A percentile compares a stretch with the other conserved stretches of the same genome.
Conservation (phyloP, 78 protist species). For the Dictyostelium firmibasis region DNA sequence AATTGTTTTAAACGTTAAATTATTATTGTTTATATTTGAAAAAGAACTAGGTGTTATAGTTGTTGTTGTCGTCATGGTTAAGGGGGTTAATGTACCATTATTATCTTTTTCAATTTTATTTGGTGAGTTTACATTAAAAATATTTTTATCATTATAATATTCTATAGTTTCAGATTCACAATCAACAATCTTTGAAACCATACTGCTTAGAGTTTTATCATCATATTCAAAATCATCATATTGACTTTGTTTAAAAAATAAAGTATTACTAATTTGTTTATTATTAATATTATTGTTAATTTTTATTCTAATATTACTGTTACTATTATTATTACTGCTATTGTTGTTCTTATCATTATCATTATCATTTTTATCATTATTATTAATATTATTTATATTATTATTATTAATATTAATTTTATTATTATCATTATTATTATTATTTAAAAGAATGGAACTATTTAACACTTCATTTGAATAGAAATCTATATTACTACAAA, state of each 20-base stretch:
- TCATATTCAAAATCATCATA: not conserved
- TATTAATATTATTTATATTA: too few species aligned
- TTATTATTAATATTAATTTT: not conserved
- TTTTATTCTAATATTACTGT: not conserved
- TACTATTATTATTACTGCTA: not conserved
- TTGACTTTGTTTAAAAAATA: not conserved
- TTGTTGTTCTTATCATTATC: not conserved
- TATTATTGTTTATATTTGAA: too few species aligned
- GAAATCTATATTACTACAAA: not conserved
- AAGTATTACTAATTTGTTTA: not conserved
- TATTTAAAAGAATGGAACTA: not conserved
- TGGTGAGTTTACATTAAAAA: not conserved
- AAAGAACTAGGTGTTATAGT: not conserved
- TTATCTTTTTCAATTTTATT: not conserved
- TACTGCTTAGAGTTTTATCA: not conserved
- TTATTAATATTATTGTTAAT: not conserved
- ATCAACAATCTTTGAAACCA: constrained; percentile 2
- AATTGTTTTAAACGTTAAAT: not conserved
- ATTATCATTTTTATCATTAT: not conserved
- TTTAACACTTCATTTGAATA: not conserved
- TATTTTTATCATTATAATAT: too few species aligned
- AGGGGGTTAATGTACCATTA: not conserved
- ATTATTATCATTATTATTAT: not conserved
- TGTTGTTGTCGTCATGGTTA: not conserved
- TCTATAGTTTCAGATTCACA: not conserved